phyloP scores from a whole-genome alignment of 306 rosid species.

The Rubus parviflorus region DNA sequence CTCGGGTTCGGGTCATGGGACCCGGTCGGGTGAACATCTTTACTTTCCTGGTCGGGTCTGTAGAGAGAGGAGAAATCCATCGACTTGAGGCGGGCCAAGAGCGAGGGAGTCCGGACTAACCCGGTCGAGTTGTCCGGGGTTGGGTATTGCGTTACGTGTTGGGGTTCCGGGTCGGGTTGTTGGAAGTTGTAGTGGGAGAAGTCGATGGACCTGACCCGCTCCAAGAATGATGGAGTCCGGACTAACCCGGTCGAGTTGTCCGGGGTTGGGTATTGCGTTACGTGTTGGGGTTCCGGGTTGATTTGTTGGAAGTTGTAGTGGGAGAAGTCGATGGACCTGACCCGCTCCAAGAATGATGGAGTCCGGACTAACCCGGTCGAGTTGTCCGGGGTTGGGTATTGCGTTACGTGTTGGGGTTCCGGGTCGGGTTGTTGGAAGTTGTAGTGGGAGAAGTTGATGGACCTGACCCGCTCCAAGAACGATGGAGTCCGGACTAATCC shows the following conservation, averaged over 20 bases:
- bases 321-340: conserved; percentile 47
- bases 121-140: not conserved
- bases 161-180: not conserved
- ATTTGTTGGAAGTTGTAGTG: conserved; percentile 21
- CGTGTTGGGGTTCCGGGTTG: not conserved
- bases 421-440: conserved; percentile 12
- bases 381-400: not conserved
- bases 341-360: conserved; percentile 51
- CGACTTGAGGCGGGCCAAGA: conserved; percentile 50
- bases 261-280: not conserved
- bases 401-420: not conserved
- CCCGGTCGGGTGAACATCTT: not conserved
- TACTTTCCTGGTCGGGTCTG: conserved; percentile 30
- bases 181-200: conserved; percentile 25
- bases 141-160: not conserved
- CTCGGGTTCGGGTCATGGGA: not conserved
- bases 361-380: conserved; percentile 23
- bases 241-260: not conserved
- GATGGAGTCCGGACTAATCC: conserved; percentile 22
- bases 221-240: conserved; percentile 35
- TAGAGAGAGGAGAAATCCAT: conserved; percentile 30
- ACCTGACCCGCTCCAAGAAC: conserved; percentile 43
- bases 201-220: conserved; percentile 49
- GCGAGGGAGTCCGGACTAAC: conserved; percentile 42
- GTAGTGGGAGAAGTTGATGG: conserved; percentile 39